These are phyloP conservation scores for Sclerotinia borealis DNA, from an alignment of 2,329 filamentous ascomycete genomes.

Conservation along the genomic window DNA sequence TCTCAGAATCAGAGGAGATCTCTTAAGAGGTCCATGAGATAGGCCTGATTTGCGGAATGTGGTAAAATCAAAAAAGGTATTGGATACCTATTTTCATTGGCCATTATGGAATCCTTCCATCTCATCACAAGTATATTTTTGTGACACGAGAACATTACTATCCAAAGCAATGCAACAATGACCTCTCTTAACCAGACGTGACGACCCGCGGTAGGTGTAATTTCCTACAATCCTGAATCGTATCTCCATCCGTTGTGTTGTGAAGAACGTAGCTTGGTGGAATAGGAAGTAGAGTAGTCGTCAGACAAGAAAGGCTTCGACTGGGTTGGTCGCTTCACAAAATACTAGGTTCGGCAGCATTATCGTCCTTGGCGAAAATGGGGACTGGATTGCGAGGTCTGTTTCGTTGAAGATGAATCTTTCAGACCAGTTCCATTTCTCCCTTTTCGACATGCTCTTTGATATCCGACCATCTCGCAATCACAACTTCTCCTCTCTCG, in stretches of 20 bases:
- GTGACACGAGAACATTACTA: not conserved
- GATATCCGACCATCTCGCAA: constrained; percentile 36
- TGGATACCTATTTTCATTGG: not conserved
- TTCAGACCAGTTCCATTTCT: constrained; percentile 23
- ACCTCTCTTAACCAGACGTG: too few relatives aligned
- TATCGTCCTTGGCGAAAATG: too few relatives aligned
- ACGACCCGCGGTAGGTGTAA: too few relatives aligned
- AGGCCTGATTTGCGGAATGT: not conserved
- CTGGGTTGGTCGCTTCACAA: not conserved
- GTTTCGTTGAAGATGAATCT: not conserved
- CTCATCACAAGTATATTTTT: not conserved
- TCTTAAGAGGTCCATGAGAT: too few relatives aligned
- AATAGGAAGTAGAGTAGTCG: not conserved
- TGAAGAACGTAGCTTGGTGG: not conserved
- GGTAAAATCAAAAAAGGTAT: too few relatives aligned
- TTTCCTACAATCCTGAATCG: not conserved
- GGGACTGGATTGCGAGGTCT: too few relatives aligned
- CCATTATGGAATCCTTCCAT: too few relatives aligned
- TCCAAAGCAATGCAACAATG: not conserved
- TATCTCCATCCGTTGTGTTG: not conserved
- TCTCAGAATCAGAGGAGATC: not conserved
- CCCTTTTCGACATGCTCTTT: constrained; percentile 19
- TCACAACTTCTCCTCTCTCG: constrained; percentile 27
- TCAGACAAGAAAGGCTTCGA: not conserved
- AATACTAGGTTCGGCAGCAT: not conserved